phyloP scores from a whole-genome alignment of 2,329 filamentous ascomycete genomes.

The Aspergillus intermedius region DNA sequence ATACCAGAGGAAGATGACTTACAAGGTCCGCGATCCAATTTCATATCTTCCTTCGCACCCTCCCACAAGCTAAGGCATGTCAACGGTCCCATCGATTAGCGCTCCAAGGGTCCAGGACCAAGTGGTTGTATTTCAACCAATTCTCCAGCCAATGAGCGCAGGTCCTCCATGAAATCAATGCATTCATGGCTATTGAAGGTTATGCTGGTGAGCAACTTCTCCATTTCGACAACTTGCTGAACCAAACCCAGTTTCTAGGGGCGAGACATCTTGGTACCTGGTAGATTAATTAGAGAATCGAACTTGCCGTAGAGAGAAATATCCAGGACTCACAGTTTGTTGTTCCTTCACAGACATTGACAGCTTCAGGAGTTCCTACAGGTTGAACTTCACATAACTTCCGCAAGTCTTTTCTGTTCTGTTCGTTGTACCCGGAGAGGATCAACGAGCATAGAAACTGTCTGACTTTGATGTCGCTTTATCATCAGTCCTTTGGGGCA shows the following conservation, averaged over 20 bases:
- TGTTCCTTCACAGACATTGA: too few species aligned
- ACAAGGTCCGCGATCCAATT: conserved; percentile 26
- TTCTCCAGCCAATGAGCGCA: conserved; percentile 1
- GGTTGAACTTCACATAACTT: too few species aligned
- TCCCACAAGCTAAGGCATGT: conserved; percentile 17
- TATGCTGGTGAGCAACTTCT: conserved; percentile 17
- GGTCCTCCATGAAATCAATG: conserved; percentile 22
- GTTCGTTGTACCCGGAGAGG: too few species aligned
- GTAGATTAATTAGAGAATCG: too few species aligned
- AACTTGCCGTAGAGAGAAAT: too few species aligned
- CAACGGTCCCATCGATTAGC: conserved; percentile 19
- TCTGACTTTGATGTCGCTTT: too few species aligned
- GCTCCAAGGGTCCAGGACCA: conserved; percentile 9
- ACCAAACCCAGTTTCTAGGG: conserved; percentile 19
- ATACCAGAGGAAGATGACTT: conserved; percentile 5
- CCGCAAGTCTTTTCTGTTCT: too few species aligned
- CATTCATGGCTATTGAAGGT: conserved; percentile 20
- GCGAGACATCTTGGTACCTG: conserved; percentile 12
- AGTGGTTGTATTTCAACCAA: background rate
- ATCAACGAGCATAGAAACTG: too few species aligned
- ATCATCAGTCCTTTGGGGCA: too few species aligned
- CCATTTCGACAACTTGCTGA: conserved; percentile 20
- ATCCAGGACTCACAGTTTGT: too few species aligned
- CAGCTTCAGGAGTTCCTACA: too few species aligned
- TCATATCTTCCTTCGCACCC: conserved; percentile 14